Evolutionary conservation across 1,284 basidiomycete species (phyloP).

Genomic region (Cryptococcus sp.): DNA sequence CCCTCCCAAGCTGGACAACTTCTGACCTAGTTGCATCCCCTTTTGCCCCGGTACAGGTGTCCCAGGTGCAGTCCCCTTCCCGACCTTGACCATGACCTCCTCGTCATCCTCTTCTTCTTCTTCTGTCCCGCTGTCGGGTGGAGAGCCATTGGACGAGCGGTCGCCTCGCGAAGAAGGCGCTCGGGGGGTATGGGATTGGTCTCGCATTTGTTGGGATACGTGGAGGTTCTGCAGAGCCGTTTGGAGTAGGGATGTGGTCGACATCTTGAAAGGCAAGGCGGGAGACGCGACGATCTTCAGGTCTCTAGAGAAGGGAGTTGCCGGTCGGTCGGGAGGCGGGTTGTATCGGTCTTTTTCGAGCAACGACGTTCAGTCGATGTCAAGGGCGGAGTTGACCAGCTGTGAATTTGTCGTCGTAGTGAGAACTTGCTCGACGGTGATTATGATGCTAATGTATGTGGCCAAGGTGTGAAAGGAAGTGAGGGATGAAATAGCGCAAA

Average conservation of each 20-base stretch:
- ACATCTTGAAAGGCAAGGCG: too few species aligned
- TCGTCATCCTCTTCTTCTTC: slow-evolving; percentile 46
- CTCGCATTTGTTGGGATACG: slow-evolving; percentile 37
- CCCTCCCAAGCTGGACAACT: slow-evolving; percentile 14
- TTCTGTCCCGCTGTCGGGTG: slow-evolving; percentile 17
- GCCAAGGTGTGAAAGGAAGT: too few species aligned
- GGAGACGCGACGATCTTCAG: too few species aligned
- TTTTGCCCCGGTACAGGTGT: slow-evolving; percentile 35
- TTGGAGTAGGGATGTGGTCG: slow-evolving; percentile 40
- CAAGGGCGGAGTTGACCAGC: too few species aligned
- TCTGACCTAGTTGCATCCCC: slow-evolving; percentile 11
- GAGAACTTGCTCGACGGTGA: too few species aligned
- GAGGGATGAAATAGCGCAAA: too few species aligned
- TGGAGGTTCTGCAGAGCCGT: slow-evolving; percentile 46
- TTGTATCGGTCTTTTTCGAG: too few species aligned
- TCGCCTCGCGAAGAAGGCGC: slow-evolving; percentile 24
- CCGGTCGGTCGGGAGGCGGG: too few species aligned
- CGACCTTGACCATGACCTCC: slow-evolving; percentile 45
- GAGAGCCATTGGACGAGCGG: slow-evolving; percentile 16
- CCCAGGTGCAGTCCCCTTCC: slow-evolving; percentile 39
- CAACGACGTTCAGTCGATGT: too few species aligned
- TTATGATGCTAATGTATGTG: too few species aligned
- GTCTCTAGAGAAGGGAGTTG: too few species aligned
- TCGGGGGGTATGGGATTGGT: slow-evolving; percentile 31
- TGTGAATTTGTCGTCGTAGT: too few species aligned